A percentile compares a stretch with the other conserved stretches of the same genome.
phyloP scores from a whole-genome alignment of 1,139 yeast species.

The Yamadazyma atlantica region DNA sequence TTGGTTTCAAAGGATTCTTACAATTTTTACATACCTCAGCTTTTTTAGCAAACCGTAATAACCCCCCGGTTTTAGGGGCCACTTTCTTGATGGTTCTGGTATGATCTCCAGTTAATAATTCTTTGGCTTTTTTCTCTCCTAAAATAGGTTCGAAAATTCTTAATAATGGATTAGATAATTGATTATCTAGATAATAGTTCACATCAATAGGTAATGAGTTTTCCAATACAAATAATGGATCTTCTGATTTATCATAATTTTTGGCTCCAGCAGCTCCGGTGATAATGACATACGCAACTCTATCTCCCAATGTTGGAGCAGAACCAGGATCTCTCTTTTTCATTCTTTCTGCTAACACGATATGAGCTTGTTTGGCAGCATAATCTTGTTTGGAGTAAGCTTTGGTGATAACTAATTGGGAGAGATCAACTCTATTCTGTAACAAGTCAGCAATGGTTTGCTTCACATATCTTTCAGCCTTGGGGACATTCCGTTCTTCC shows the following conservation, averaged over 20 bases:
- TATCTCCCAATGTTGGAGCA: slow-evolving; percentile 95
- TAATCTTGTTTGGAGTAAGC: slow-evolving; percentile 88
- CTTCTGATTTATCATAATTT: slow-evolving; percentile 94
- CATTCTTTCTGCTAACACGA: slow-evolving; percentile 95
- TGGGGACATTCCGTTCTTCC: slow-evolving; percentile 86
- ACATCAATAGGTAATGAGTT: slow-evolving; percentile 93
- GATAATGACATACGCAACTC: slow-evolving; percentile 95
- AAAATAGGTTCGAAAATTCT: slow-evolving; percentile 95
- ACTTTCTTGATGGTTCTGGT: slow-evolving; percentile 74
- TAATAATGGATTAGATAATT: slow-evolving; percentile 85
- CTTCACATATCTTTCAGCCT: slow-evolving; percentile 83
- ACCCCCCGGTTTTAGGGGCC: slow-evolving; percentile 69
- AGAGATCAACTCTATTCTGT: slow-evolving; percentile 89
- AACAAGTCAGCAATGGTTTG: slow-evolving; percentile 85
- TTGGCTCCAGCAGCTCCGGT: slow-evolving; percentile 75
- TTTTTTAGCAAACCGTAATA: slow-evolving; percentile 89
- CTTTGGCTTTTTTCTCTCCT: slow-evolving; percentile 82
- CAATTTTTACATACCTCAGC: slow-evolving; percentile 89
- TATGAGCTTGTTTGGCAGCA: slow-evolving; percentile 96
- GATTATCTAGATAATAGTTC: slow-evolving; percentile 90
- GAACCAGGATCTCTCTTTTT: slow-evolving; percentile 94
- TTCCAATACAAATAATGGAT: slow-evolving; percentile 89
- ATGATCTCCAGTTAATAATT: slow-evolving; percentile 76
- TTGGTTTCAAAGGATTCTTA: slow-evolving; percentile 69
- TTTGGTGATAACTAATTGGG: slow-evolving; percentile 91